These are phyloP conservation scores for Globisporangium heterothallicum DNA, from an alignment of 352 stramenopile genomes.

Conservation along the genomic window DNA sequence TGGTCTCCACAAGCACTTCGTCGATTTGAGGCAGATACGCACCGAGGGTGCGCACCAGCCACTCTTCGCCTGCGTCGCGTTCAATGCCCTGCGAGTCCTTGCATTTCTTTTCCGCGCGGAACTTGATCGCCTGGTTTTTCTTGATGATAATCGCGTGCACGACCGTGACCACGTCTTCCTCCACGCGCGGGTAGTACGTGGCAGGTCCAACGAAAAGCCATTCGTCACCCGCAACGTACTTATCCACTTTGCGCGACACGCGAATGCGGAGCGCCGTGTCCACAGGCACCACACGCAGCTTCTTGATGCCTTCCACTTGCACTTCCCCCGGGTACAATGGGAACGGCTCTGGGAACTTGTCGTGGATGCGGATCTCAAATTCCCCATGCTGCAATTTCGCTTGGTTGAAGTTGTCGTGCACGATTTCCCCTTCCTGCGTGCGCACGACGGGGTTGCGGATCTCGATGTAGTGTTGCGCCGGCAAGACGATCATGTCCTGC, in stretches of 20 bases:
- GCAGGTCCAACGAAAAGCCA: constrained; percentile 72
- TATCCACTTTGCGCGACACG: constrained; percentile 51
- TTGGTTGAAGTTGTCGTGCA: constrained; percentile 62
- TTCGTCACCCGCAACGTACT: constrained; percentile 56
- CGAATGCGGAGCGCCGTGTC: constrained; percentile 62
- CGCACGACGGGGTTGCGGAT: constrained; percentile 65
- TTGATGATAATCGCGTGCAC: constrained; percentile 65
- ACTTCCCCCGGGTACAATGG: constrained; percentile 68
- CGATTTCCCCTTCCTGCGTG: constrained; percentile 38
- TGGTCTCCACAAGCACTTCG: constrained; percentile 54
- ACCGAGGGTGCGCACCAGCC: constrained; percentile 64
- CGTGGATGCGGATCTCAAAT: constrained; percentile 70
- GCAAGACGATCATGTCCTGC: constrained; percentile 73
- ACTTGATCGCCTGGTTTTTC: constrained; percentile 79
- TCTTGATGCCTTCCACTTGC: constrained; percentile 44
- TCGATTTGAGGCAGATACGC: constrained; percentile 77
- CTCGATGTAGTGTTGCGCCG: constrained; percentile 73
- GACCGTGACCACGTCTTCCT: constrained; percentile 54
- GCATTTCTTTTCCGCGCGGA: constrained; percentile 78
- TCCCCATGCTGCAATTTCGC: constrained; percentile 77
- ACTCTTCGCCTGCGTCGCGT: constrained; percentile 71
- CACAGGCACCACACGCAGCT: constrained; percentile 50
- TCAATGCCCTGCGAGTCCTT: constrained; percentile 52
- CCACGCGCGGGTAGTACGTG: constrained; percentile 70
- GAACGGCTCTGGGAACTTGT: constrained; percentile 74